Evolutionary conservation across 257 asterid genomes (phyloP), one percentile per base, ranked within the genome.

Genomic region (Solanum pinnatisectum): DNA sequence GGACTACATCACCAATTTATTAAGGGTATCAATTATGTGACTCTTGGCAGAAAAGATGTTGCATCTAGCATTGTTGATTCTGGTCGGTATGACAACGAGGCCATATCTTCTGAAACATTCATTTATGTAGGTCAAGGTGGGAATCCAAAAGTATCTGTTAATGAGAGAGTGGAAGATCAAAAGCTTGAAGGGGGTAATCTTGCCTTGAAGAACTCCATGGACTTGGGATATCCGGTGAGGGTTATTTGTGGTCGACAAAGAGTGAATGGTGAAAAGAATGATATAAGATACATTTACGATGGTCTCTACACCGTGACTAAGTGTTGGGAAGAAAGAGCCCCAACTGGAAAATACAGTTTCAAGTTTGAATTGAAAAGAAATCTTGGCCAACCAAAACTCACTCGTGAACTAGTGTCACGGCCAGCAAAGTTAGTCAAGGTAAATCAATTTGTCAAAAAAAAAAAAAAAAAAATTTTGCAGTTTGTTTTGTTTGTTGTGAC

Each of bases 311-410:
- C 18, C 0, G 93, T 93, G 60, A 84, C 12, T 0, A 90, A 68
- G n/a, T 90, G 12, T 37, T 88, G 90, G 90, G 74, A 46, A 4
- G 94, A 91, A 87, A 93, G 82, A 87, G 90, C 35, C 25, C 25
- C 9, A 12, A 25, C 86, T 11, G 88, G 89, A 20, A 90, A 90
- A 68, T 10, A 87, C 44, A 91, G 83, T 37, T 92, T 77, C 89
- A 94, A 86, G 87, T 94, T 92, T 84, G 92, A 94, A 84, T 52
- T 93, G 81, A 63, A 76, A 3, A 90, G 95, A 91, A 39, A 88
- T 32, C 27, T 89, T 10, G 83, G 86, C 89, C 94, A 93, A 83
- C 91, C 88, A 42, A 83, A 84, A 32, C 60, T 86, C 59, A 52
- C 85, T 59, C 65, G 10, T 39, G 13, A 39, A 20, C 84, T 40